Evolutionary conservation across 2,329 filamentous ascomycete genomes (phyloP).

Genomic region (Calonectria pauciramosa): DNA sequence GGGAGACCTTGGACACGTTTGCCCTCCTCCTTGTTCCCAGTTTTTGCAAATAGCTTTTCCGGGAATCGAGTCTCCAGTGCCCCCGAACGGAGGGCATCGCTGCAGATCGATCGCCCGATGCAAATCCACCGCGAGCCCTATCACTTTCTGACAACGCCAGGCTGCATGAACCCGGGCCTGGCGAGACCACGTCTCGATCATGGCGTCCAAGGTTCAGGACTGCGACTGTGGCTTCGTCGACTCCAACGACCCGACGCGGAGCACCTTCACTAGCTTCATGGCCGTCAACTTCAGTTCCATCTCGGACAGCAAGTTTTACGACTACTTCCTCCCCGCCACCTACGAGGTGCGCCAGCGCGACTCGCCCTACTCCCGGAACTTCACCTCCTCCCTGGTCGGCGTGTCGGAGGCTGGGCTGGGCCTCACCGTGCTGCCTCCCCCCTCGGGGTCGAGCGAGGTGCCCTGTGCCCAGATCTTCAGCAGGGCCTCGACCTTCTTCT

Average conservation of each 20-base stretch:
- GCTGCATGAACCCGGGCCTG: neutral
- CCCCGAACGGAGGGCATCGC: neutral
- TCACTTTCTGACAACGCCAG: neutral
- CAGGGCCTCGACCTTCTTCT: neutral
- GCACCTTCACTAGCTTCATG: neutral
- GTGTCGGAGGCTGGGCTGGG: neutral
- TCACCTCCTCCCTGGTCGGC: neutral
- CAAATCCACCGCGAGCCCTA: neutral
- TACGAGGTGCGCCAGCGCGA: neutral
- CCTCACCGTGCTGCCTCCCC: constrained; percentile 5
- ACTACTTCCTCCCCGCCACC: constrained; percentile 10
- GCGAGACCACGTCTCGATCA: neutral
- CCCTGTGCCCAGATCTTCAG: neutral
- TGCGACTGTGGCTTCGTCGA: neutral
- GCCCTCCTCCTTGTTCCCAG: neutral
- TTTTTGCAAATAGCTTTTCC: neutral
- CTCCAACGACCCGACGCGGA: neutral
- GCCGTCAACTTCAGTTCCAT: neutral
- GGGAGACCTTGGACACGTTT: neutral
- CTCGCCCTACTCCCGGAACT: constrained; percentile 14
- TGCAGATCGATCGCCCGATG: neutral
- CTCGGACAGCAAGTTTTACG: neutral
- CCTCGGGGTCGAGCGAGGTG: neutral
- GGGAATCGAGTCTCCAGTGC: neutral
- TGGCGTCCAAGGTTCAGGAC: neutral